These are phyloP conservation scores for Staphylotrichum tortipilum DNA, from an alignment of 495 filamentous ascomycete species.

Conservation along the genomic window DNA sequence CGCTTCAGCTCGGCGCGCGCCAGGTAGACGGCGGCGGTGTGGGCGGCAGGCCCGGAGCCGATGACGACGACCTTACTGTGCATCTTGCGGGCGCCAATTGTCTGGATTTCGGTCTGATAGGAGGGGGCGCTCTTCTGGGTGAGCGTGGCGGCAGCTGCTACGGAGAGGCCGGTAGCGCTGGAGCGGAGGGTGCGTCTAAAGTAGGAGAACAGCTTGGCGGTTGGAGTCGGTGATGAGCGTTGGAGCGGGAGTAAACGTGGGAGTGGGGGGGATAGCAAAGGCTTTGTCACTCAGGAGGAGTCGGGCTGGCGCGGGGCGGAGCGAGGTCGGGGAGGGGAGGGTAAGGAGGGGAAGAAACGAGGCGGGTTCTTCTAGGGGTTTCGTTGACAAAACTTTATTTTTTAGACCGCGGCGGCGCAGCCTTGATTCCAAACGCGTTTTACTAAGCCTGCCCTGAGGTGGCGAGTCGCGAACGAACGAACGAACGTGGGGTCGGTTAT, in stretches of 20 bases:
- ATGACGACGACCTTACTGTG: conserved; percentile 78
- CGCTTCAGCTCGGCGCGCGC: conserved; percentile 83
- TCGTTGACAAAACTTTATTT: background rate
- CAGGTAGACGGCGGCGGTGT: conserved; percentile 94
- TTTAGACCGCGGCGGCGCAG: background rate
- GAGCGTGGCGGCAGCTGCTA: conserved; percentile 52
- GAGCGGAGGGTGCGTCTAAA: conserved; percentile 46
- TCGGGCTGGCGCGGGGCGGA: background rate
- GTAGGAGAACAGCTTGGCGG: conserved; percentile 78
- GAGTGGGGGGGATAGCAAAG: too few relatives aligned
- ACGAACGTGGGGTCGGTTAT: conserved; percentile 1
- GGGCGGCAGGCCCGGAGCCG: conserved; percentile 92
- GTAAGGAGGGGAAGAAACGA: too few relatives aligned
- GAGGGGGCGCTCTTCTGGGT: conserved; percentile 59
- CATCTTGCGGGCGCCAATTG: conserved; percentile 51
- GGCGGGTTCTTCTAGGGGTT: background rate
- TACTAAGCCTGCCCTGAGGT: conserved; percentile 4
- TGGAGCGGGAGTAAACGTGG: too few relatives aligned
- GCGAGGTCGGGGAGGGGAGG: background rate
- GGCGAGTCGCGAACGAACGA: background rate
- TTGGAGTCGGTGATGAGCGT: too few relatives aligned
- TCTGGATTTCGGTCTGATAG: conserved; percentile 39
- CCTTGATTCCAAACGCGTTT: conserved; percentile 1
- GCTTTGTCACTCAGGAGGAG: background rate
- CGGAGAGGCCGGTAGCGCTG: conserved; percentile 53